Conservation (phyloP, 345 rosid genomes). For the Hirschfeldia incana region DNA sequence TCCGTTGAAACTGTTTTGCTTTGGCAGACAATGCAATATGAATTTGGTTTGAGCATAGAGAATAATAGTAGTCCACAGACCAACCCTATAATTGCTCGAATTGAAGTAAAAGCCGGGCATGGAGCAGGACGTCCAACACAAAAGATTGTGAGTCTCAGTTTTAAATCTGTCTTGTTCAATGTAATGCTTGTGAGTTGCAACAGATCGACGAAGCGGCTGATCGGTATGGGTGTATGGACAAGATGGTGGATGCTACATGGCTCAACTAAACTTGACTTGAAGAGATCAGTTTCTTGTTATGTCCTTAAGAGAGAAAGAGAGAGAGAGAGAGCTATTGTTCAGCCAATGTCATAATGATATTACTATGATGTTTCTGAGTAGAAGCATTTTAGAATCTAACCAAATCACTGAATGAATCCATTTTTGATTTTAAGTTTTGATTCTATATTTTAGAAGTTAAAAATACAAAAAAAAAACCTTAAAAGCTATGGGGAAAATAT, state of each 20-base stretch:
- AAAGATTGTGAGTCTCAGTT: too few species aligned
- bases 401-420: too few species aligned
- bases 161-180: too few species aligned
- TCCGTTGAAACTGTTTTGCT: not conserved
- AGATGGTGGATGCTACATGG: slow-evolving; percentile 72
- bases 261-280: slow-evolving; percentile 40
- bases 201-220: slow-evolving; percentile 89
- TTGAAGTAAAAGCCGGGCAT: slow-evolving; percentile 88
- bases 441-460: too few species aligned
- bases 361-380: too few species aligned
- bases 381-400: too few species aligned
- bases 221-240: slow-evolving; percentile 76
- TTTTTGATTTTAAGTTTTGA: too few species aligned
- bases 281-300: not conserved
- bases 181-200: not conserved
- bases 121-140: slow-evolving; percentile 82
- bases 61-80: slow-evolving; percentile 50
- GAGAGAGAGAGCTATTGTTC: not conserved
- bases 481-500: too few species aligned
- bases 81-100: slow-evolving; percentile 78
- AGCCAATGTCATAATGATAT: too few species aligned
- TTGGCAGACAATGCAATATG: slow-evolving; percentile 82
- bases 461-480: too few species aligned
- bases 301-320: not conserved
- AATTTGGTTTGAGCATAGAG: slow-evolving; percentile 65